Percentiles rank a stretch among this genome's conserved stretches.
phyloP scores from a whole-genome alignment of 2,329 filamentous ascomycete species.

The Sporothrix inflata region DNA sequence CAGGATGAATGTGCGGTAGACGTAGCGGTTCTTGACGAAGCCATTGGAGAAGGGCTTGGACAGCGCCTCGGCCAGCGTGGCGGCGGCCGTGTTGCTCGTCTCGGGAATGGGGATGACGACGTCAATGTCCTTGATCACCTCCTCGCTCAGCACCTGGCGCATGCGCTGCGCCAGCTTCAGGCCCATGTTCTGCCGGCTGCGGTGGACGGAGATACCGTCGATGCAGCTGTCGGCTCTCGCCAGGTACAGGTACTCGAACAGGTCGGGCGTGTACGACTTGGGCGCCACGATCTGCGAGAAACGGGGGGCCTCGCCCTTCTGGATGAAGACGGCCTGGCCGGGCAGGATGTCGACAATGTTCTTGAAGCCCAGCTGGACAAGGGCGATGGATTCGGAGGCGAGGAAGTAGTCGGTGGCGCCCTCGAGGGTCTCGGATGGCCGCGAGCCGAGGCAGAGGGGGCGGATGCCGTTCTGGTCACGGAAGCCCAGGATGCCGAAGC shows the following conservation, averaged over 20 bases:
- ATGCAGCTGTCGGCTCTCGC: constrained; percentile 80
- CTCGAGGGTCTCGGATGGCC: constrained; percentile 65
- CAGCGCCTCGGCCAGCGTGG: constrained; percentile 73
- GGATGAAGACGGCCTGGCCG: constrained; percentile 65
- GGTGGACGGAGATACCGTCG: constrained; percentile 85
- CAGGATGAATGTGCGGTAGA: constrained; percentile 80
- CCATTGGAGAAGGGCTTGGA: constrained; percentile 78
- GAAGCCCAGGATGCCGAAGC: constrained; percentile 78
- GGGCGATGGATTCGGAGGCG: constrained; percentile 84
- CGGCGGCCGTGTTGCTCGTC: constrained; percentile 80
- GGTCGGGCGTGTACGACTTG: constrained; percentile 77
- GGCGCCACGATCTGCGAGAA: constrained; percentile 74
- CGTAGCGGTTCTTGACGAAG: constrained; percentile 88
- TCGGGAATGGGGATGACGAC: constrained; percentile 46
- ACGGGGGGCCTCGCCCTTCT: constrained; percentile 72
- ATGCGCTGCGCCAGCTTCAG: constrained; percentile 76
- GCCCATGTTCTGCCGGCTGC: constrained; percentile 85
- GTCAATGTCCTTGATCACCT: constrained; percentile 76
- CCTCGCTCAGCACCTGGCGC: constrained; percentile 65
- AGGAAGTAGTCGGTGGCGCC: constrained; percentile 82
- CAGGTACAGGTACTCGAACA: constrained; percentile 89
- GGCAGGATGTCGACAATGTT: constrained; percentile 78
- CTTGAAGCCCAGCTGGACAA: constrained; percentile 78
- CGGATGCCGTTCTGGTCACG: constrained; percentile 81
- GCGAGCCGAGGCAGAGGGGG: constrained; percentile 76